Conservation (phyloP, 129 eudicot genomes). For the Scalesia atractyloides region DNA sequence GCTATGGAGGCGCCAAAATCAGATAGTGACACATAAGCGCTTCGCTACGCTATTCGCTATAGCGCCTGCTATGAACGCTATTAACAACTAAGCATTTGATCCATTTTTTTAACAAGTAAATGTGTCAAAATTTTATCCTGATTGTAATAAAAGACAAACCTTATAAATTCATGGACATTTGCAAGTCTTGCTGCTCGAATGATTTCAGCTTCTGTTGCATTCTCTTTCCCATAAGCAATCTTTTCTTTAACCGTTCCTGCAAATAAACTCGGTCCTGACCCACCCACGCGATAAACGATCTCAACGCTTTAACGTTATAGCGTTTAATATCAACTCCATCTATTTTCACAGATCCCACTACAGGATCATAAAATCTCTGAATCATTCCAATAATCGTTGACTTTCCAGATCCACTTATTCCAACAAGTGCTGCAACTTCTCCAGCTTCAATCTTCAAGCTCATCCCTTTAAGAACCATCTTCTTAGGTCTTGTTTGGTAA, state of each 20-base stretch:
- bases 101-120: slow-evolving; percentile 27
- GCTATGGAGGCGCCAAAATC: too few species aligned
- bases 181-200: slow-evolving; percentile 72
- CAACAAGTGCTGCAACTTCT: slow-evolving; percentile 76
- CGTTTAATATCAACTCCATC: slow-evolving; percentile 74
- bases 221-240: slow-evolving; percentile 61
- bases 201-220: slow-evolving; percentile 58
- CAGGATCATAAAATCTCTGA: slow-evolving; percentile 78
- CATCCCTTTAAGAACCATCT: slow-evolving; percentile 55
- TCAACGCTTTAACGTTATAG: slow-evolving; percentile 57
- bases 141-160: slow-evolving; percentile 28
- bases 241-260: slow-evolving; percentile 72
- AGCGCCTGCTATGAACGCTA: too few species aligned
- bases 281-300: slow-evolving; percentile 78
- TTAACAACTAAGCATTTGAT: too few species aligned
- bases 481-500: slow-evolving; percentile 60
- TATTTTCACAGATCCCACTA: slow-evolving; percentile 54
- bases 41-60: too few species aligned
- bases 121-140: too few species aligned
- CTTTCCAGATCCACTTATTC: slow-evolving; percentile 84
- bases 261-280: slow-evolving; percentile 80
- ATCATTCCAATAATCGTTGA: slow-evolving; percentile 74
- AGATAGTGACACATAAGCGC: too few species aligned
- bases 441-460: slow-evolving; percentile 68
- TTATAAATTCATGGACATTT: slow-evolving; percentile 73